Conservation (phyloP, 129 eudicot species). For the Heracleum sosnowskyi region DNA sequence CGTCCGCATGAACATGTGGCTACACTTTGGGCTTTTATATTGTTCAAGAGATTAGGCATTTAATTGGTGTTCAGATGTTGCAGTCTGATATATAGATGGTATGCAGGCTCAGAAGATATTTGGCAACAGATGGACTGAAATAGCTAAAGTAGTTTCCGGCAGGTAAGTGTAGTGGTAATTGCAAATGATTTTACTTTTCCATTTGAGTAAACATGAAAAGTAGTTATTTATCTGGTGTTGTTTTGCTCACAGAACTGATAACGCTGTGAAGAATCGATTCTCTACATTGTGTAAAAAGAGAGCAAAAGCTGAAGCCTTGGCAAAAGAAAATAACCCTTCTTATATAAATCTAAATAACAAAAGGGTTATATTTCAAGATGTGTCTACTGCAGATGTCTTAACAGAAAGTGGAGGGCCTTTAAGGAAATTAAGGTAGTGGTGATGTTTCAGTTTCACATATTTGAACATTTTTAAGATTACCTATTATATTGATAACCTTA, state of each 20-base stretch:
- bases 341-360: slow-evolving; percentile 54
- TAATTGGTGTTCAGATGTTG: background rate
- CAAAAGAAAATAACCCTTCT: slow-evolving; percentile 58
- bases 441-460: slow-evolving; percentile 12
- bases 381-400: slow-evolving; percentile 23
- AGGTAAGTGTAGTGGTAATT: slow-evolving; percentile 39
- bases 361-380: slow-evolving; percentile 55
- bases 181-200: background rate
- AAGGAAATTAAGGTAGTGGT: slow-evolving; percentile 53
- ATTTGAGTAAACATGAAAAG: background rate
- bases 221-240: background rate
- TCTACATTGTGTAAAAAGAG: slow-evolving; percentile 78
- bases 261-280: slow-evolving; percentile 94
- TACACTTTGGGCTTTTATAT: too few relatives aligned
- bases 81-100: slow-evolving; percentile 21
- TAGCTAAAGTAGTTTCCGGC: slow-evolving; percentile 96
- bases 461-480: slow-evolving; percentile 9
- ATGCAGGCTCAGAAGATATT: slow-evolving; percentile 90
- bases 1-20: background rate
- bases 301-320: slow-evolving; percentile 65
- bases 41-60: background rate
- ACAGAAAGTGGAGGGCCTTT: slow-evolving; percentile 35
- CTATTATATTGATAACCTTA: background rate
- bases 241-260: slow-evolving; percentile 62
- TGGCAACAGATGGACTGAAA: slow-evolving; percentile 98